A percentile compares a stretch with the other conserved stretches of the same genome.
Evolutionary conservation across 768 basidiomycete genomes (phyloP).

Genomic region (Podaxis sp.): DNA sequence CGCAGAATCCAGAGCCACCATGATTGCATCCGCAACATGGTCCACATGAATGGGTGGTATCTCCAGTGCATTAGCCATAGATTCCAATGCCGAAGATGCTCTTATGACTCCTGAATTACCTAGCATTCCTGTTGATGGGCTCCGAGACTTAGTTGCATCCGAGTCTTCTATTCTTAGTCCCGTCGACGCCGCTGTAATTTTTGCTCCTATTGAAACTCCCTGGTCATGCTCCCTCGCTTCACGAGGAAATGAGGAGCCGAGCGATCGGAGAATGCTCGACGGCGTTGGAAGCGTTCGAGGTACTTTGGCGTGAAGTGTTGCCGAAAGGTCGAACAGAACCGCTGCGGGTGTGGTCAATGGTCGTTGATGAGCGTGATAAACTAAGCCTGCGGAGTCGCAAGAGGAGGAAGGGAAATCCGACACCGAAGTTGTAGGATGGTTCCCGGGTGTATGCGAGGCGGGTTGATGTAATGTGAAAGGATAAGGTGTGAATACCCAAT

Average conservation of each 20-base stretch:
- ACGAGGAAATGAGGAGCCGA: conserved; percentile 29
- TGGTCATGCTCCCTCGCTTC: background rate
- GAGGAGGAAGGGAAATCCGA: background rate
- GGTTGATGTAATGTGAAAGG: background rate
- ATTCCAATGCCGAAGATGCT: conserved; percentile 44
- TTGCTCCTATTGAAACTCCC: background rate
- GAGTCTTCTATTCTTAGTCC: background rate
- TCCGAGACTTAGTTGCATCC: background rate
- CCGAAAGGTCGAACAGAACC: conserved; percentile 76
- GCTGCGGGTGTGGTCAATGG: conserved; percentile 88
- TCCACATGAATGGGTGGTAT: conserved; percentile 95
- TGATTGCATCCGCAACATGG: conserved; percentile 84
- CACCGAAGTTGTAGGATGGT: background rate
- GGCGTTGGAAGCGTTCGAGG: conserved; percentile 61
- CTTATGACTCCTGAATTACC: conserved; percentile 23
- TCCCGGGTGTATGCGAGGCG: background rate
- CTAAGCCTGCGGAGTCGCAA: conserved; percentile 59
- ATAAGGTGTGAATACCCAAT: background rate
- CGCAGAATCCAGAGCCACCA: conserved; percentile 50
- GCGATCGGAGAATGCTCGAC: conserved; percentile 52
- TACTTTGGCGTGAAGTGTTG: conserved; percentile 59
- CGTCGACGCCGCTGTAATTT: background rate
- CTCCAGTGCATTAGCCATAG: conserved; percentile 74
- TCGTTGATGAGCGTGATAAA: conserved; percentile 92
- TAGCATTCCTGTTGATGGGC: conserved; percentile 12